Evolutionary conservation across 2,329 filamentous ascomycete species (phyloP).

Genomic region (Cadophora sp.): DNA sequence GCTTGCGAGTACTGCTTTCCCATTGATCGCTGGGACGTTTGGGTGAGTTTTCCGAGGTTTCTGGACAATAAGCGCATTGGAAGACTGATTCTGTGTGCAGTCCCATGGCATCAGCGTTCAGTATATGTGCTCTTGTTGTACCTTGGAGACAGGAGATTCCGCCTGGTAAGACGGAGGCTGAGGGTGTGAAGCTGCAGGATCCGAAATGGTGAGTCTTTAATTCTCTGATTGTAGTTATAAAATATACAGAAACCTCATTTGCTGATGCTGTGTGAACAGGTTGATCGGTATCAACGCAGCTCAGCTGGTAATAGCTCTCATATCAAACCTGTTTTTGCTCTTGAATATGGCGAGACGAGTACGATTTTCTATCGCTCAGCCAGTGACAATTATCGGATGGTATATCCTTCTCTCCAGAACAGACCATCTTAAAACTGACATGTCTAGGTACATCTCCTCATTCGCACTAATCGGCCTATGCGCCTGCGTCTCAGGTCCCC

Average conservation of each 20-base stretch:
- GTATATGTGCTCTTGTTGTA: conserved; percentile 83
- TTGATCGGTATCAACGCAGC: conserved; percentile 77
- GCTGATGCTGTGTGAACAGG: conserved; percentile 50
- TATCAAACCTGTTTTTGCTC: conserved; percentile 82
- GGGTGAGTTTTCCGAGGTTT: conserved; percentile 43
- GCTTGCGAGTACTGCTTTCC: conserved; percentile 70
- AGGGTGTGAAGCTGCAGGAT: conserved; percentile 65
- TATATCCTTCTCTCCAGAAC: conserved; percentile 53
- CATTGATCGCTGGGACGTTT: conserved; percentile 82
- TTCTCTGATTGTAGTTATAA: background rate
- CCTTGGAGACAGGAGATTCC: conserved; percentile 72
- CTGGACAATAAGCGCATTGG: too few species aligned
- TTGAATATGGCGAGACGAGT: conserved; percentile 86
- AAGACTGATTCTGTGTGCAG: conserved; percentile 43
- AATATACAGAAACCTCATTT: background rate
- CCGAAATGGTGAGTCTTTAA: conserved; percentile 66
- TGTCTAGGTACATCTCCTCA: conserved; percentile 59
- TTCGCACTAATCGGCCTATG: conserved; percentile 71
- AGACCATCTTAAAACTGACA: background rate
- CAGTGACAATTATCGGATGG: conserved; percentile 85
- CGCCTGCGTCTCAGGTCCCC: conserved; percentile 67
- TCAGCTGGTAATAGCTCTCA: conserved; percentile 76
- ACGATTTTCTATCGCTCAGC: conserved; percentile 81
- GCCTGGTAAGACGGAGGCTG: conserved; percentile 56
- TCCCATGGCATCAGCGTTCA: conserved; percentile 86